Conservation (phyloP, 345 rosid genomes). For the Combretum micranthum region DNA sequence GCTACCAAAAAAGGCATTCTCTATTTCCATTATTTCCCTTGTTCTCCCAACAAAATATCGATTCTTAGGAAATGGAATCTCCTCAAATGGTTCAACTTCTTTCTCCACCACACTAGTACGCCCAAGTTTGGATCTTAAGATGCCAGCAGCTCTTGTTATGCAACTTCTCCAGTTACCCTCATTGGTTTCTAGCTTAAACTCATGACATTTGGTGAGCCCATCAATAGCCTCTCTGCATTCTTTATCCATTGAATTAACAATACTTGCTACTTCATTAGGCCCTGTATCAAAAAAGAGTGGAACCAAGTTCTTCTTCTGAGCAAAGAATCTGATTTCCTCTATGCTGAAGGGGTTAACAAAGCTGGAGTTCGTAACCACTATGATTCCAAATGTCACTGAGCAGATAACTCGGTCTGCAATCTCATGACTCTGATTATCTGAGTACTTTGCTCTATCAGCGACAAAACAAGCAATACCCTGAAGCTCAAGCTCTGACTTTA, state of each 20-base stretch:
- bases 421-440: slow-evolving; percentile 75
- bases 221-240: slow-evolving; percentile 82
- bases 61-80: slow-evolving; percentile 72
- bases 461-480: slow-evolving; percentile 92
- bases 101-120: slow-evolving; percentile 60
- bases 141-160: slow-evolving; percentile 41
- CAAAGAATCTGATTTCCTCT: slow-evolving; percentile 83
- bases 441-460: slow-evolving; percentile 77
- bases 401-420: slow-evolving; percentile 82
- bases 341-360: slow-evolving; percentile 58
- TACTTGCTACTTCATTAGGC: slow-evolving; percentile 48
- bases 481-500: slow-evolving; percentile 88
- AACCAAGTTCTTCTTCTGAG: slow-evolving; percentile 83
- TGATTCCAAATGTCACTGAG: slow-evolving; percentile 72
- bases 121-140: slow-evolving; percentile 67
- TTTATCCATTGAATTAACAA: slow-evolving; percentile 56
- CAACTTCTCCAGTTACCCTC: slow-evolving; percentile 83
- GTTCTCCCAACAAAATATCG: slow-evolving; percentile 70
- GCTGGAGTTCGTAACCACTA: slow-evolving; percentile 57
- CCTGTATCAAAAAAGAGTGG: slow-evolving; percentile 72
- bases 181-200: slow-evolving; percentile 71
- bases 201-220: slow-evolving; percentile 62
- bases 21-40: slow-evolving; percentile 67
- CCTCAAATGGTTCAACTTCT: slow-evolving; percentile 49
- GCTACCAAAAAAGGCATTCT: slow-evolving; percentile 58